Base-by-base conservation (phyloP, 2,329 filamentous ascomycete genomes). In the Fusarium ambrosium region DNA sequence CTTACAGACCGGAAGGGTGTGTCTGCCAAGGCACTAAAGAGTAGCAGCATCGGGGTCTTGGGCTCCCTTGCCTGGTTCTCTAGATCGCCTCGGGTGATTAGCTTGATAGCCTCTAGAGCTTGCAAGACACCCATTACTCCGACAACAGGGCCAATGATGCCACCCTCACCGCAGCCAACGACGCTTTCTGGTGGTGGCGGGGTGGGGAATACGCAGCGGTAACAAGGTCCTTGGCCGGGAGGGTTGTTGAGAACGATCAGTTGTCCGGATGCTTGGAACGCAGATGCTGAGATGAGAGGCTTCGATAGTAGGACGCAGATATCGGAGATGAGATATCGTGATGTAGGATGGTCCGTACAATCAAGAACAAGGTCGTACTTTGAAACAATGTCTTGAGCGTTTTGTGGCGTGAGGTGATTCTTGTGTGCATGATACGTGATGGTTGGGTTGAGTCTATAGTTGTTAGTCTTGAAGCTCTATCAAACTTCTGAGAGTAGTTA, bases 81-180 rank as follows among this genome's bases (percentile, higher is more conserved):
- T 10, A 79, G 68, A 7, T 77, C 78, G 4, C 79, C 81, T 34
- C 85, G 79, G 0, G 90, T 88, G 18, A 98, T 87, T n/a, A 98
- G 82, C 81, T 97, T 97, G 78, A 98, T 92, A 0, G 94, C 92
- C 84, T 98, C 95, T 2, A 97, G 86, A 0, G 97, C 96, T 85
- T 98, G 97, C 66, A 98, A 84, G 0, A 98, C 92, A 9, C 97
- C 97, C 94, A 99, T 98, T 1, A 92, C 89, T 0, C 97, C 97
- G 0, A 99, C 97, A 0, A 98, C 95, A 0, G 97, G 95, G 0
- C 97, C 97, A 2, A 99, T 79, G 10, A 99, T 95, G 0, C 97
- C 97, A 11, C 95, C 96, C 81, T 99, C 97, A 45, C 95, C 95
- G 79, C 97, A 99, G 69, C 92, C 95, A 2, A 94, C 88, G 1